phyloP scores from a whole-genome alignment of 2,329 filamentous ascomycete genomes.

The Tympanopsis confertula region DNA sequence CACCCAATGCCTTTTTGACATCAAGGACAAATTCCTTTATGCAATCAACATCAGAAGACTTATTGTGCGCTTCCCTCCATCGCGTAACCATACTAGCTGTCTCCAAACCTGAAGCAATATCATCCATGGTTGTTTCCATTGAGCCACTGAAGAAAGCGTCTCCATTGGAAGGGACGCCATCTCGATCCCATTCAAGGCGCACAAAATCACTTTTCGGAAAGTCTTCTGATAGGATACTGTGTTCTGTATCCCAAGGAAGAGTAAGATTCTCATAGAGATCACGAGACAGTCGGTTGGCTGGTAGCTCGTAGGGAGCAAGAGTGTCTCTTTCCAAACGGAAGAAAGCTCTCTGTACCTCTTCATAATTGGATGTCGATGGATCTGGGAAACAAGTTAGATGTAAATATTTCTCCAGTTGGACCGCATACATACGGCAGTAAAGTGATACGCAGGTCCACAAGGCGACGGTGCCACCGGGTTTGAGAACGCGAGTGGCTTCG shows the following conservation, averaged over 20 bases:
- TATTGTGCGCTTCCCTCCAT: slow-evolving; percentile 25
- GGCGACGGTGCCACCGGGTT: slow-evolving; percentile 34
- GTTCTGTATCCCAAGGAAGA: slow-evolving; percentile 28
- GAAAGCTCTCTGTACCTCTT: slow-evolving; percentile 21
- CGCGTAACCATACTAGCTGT: slow-evolving; percentile 25
- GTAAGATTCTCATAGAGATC: slow-evolving; percentile 24
- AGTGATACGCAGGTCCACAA: slow-evolving; percentile 22
- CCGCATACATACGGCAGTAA: slow-evolving; percentile 10
- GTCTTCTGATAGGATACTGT: slow-evolving; percentile 11
- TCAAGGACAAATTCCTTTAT: too few relatives aligned
- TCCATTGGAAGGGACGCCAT: slow-evolving; percentile 12
- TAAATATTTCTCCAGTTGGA: slow-evolving; percentile 4
- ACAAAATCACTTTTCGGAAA: slow-evolving; percentile 18
- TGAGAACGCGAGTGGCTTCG: slow-evolving; percentile 27
- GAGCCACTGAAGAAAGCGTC: slow-evolving; percentile 14
- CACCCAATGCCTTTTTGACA: too few relatives aligned
- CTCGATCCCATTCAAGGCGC: slow-evolving; percentile 21
- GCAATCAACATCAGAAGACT: too few relatives aligned
- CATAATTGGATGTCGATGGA: slow-evolving; percentile 21
- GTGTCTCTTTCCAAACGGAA: slow-evolving; percentile 19
- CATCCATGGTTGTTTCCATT: slow-evolving; percentile 9
- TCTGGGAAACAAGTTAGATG: slow-evolving; percentile 8
- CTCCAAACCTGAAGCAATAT: slow-evolving; percentile 11
- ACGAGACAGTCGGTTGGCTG: slow-evolving; percentile 21
- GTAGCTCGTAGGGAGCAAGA: slow-evolving; percentile 20